Conservation (phyloP, 2,329 filamentous ascomycete genomes). For the Lasiodiplodia citricola region DNA sequence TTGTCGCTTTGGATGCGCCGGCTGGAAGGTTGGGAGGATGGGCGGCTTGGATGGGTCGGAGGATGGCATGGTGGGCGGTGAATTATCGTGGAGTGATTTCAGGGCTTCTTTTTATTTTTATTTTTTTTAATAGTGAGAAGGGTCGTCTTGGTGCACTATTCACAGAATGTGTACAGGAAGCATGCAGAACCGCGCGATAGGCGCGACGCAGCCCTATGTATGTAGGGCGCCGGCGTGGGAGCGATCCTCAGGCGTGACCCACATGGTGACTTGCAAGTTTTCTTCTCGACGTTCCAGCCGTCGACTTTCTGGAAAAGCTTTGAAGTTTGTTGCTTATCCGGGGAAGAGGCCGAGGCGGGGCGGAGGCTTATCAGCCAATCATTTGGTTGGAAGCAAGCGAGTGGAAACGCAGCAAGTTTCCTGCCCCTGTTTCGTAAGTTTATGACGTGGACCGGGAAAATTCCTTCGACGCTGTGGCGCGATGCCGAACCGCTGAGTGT, state of each 20-base stretch:
- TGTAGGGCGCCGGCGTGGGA: background rate
- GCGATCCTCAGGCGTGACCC: background rate
- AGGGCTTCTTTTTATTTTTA: no score
- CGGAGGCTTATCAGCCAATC: slow-evolving; percentile 12
- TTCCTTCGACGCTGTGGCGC: background rate
- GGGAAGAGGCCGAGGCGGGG: background rate
- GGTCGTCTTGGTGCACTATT: no score
- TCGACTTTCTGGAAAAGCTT: background rate
- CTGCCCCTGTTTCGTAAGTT: background rate
- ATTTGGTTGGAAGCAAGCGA: background rate
- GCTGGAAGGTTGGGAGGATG: background rate
- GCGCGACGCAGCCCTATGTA: slow-evolving; percentile 12
- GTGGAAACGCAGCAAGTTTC: slow-evolving; percentile 19
- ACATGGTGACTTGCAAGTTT: background rate
- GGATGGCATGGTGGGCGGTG: background rate
- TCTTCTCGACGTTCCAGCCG: background rate
- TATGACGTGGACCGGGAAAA: slow-evolving; percentile 8
- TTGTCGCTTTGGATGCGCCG: background rate
- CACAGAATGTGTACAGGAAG: background rate
- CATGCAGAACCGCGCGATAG: background rate
- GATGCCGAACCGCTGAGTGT: background rate
- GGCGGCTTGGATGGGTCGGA: background rate
- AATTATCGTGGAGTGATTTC: background rate
- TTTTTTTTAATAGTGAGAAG: background rate
- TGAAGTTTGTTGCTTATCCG: slow-evolving; percentile 13